Conservation (phyloP, 768 basidiomycete genomes). For the Steccherinum ochraceum region DNA sequence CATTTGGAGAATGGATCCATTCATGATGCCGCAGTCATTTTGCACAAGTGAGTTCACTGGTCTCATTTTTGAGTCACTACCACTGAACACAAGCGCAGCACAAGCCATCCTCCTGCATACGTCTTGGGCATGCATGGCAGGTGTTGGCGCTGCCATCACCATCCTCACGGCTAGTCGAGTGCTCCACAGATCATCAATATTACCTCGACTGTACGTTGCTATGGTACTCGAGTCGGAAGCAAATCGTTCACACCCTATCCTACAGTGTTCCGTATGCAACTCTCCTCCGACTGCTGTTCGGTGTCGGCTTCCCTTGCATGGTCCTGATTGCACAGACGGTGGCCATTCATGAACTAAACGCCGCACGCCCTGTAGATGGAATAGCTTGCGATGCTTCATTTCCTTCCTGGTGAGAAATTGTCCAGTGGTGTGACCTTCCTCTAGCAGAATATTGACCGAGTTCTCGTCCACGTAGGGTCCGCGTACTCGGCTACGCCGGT, state of each 20-base stretch:
- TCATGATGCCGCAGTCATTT: constrained; percentile 49
- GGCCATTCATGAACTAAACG: constrained; percentile 36
- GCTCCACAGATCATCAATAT: not conserved
- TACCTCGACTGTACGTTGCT: not conserved
- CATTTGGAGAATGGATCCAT: constrained; percentile 58
- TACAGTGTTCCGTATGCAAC: no score
- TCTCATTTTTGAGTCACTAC: not conserved
- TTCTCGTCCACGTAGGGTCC: constrained; percentile 37
- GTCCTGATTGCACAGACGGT: constrained; percentile 37
- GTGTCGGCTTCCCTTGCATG: constrained; percentile 42
- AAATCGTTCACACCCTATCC: no score
- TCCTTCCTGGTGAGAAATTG: constrained; percentile 56
- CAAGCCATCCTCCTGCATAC: constrained; percentile 14
- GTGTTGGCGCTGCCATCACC: constrained; percentile 16
- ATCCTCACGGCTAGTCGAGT: not conserved
- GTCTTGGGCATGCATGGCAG: constrained; percentile 17
- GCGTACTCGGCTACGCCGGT: constrained; percentile 60
- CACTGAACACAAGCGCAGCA: constrained; percentile 4
- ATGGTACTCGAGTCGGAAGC: no score
- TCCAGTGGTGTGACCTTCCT: no score
- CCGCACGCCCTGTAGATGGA: constrained; percentile 41
- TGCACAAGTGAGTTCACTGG: constrained; percentile 40
- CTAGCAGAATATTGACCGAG: not conserved
- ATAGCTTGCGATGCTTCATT: constrained; percentile 55
- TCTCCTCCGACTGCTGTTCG: no score